Evolutionary conservation across 331 rosid species (phyloP), one percentile per base, ranked within the genome.

Genomic region (Acacia pycnantha): DNA sequence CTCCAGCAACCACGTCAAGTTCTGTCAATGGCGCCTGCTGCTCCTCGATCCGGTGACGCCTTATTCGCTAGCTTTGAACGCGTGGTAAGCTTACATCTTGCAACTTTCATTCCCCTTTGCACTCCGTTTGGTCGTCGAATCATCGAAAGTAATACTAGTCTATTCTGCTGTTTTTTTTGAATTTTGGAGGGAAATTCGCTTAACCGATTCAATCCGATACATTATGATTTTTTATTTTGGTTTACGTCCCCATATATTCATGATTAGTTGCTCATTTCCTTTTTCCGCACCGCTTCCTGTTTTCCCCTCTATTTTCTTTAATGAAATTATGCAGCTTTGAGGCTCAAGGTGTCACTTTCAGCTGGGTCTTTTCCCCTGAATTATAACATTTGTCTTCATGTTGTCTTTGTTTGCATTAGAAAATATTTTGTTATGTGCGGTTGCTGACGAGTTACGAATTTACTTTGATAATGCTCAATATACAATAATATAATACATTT

Each of bases 1-100:
- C 51, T 46, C 16, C 74, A 31, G 31, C 5, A 22, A 81, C 76
- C 83, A 83, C 86, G 69, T 85, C 11, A 74, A 50, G 58, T 9
- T 51, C 76, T 84, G 80, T 59, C 78, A 16, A 92, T 89, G 97
- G 87, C 97, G 79, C 92, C 89, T 1, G 88, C 85, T 73, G 94
- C 70, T 71, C 92, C 93, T 80, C 89, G 92, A 86, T 85, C 93
- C 46, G 93, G 93, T 40, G 94, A 92, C 2, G 90, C 97, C 26
- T 88, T 90, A 79, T 90, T 92, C 83, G 85, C 97, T 73, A 89
- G 37, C 84, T 81, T 89, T 21, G 91, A 90, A 61, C 92, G 89
- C 46, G 92, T 90, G 88, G 97, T 92, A 88, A 86, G 88, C 72
- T 29, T 11, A 22, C n/a, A 22, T 21, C 35, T 44, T 44, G 13